Base-by-base conservation (phyloP, 352 stramenopile species). In the Phytophthora fragariaefolia region DNA sequence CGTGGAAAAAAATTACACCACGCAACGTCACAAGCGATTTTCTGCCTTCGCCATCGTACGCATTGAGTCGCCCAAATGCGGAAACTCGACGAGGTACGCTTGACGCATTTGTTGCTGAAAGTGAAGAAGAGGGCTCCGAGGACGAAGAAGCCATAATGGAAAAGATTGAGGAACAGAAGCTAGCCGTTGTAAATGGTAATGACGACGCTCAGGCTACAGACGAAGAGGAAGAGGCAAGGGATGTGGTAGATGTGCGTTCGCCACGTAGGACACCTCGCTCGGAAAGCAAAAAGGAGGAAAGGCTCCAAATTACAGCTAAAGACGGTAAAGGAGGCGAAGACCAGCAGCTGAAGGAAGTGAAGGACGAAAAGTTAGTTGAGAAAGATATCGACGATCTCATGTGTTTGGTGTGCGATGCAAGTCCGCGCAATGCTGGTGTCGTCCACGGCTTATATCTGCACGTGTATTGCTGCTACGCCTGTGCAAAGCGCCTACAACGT, bases 371-470 rank as follows among this genome's bases (percentile, higher is more conserved):
- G 61, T 4, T 51, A 27, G 23, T 10, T 23, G 66, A 79, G 17
- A 69, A 74, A 34, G 74, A 86, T 34, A 74, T 78, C 15, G 85
- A 91, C 32, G 80, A 91, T 32, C 58, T 93, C 3, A 63, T 80
- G 45, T 96, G 88, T 42, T 79, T 96, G 7, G 71, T 93, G 13
- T 96, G 88, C 43, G 58, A 73, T 17, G 58, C 77, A 57, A 85
- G 83, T 20, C 76, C 77, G 7, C 83, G 86, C 27, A 80, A 93
- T 32, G 83, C 84, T 6, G 85, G 69, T 30, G 67, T 96, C 32
- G 72, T 88, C 5, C 88, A 96, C 48, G 88, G 87, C 30, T 70
- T 91, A 49, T 96, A 93, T 54, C 66, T 95, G 7, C 88, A 96
- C 46, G 83, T 90, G 28, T 94, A 95, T 65, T 86, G 76, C 54